Evolutionary conservation across 2,329 filamentous ascomycete species (phyloP).

Genomic region (Alternaria postmessia): DNA sequence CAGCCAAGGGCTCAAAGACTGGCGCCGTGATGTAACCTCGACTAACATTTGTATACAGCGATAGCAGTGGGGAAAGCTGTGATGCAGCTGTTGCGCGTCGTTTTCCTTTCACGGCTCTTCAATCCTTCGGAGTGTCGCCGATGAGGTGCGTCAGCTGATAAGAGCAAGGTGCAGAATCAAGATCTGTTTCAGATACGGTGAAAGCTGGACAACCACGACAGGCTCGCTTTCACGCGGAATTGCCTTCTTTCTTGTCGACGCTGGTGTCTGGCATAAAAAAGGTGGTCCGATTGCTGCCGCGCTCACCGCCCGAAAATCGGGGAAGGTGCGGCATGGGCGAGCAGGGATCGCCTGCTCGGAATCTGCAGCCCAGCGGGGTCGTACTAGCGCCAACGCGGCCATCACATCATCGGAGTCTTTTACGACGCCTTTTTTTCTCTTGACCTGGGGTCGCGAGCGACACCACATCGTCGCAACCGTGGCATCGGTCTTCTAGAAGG

Average conservation of each 20-base stretch:
- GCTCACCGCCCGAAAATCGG: conserved; percentile 24
- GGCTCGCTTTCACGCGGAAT: conserved; percentile 21
- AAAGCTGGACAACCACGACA: too few relatives aligned
- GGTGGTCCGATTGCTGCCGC: conserved; percentile 17
- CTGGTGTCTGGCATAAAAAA: conserved; percentile 17
- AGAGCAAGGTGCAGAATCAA: background rate
- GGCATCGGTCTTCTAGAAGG: too few relatives aligned
- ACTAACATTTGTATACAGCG: conserved; percentile 7
- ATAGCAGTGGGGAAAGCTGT: background rate
- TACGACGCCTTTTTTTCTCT: conserved; percentile 14
- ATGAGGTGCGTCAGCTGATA: background rate
- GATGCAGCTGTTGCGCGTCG: conserved; percentile 9
- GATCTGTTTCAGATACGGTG: background rate
- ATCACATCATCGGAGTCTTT: conserved; percentile 25
- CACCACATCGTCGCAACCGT: background rate
- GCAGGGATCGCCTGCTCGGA: conserved; percentile 21
- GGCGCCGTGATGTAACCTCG: conserved; percentile 6
- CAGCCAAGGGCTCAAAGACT: conserved; percentile 1
- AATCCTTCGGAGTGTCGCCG: background rate
- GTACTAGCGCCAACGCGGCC: conserved; percentile 11
- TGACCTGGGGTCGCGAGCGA: background rate
- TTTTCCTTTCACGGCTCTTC: conserved; percentile 8
- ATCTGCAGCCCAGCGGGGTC: conserved; percentile 20
- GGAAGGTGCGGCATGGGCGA: conserved; percentile 21
- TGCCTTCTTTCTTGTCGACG: conserved; percentile 19